These are phyloP conservation scores for Puccinia novopanici DNA, from an alignment of 1,284 basidiomycete species.

Conservation along the genomic window DNA sequence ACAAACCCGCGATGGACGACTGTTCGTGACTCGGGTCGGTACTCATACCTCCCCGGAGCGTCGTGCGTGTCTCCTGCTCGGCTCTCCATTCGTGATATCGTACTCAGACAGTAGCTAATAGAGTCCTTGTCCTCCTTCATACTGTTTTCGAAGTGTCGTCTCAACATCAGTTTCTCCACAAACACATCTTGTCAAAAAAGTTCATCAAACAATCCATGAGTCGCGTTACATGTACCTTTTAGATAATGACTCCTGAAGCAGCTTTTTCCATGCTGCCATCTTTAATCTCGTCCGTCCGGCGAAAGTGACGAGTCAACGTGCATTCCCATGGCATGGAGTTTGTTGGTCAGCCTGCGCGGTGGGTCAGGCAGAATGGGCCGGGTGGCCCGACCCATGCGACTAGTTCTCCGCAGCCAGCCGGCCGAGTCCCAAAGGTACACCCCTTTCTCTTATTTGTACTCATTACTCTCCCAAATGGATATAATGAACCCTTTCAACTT, in stretches of 20 bases:
- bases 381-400: neutral
- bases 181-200: neutral
- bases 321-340: neutral
- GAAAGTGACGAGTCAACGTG: no score
- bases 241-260: neutral
- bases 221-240: no score
- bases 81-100: neutral
- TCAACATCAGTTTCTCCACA: neutral
- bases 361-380: no score
- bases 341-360: no score
- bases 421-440: constrained; percentile 1
- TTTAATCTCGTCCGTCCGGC: neutral
- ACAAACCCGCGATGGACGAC: constrained; percentile 47
- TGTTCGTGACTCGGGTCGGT: constrained; percentile 17
- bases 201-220: neutral
- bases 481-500: no score
- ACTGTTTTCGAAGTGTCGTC: neutral
- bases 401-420: neutral
- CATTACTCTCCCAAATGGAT: no score
- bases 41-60: neutral
- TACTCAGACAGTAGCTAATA: constrained; percentile 39
- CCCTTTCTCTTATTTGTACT: no score
- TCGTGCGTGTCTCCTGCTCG: neutral
- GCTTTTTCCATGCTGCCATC: neutral
- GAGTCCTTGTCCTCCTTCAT: constrained; percentile 45